Evolutionary conservation across 495 filamentous ascomycete species (phyloP).

Genomic region (Aspergillus sclerotioniger): DNA sequence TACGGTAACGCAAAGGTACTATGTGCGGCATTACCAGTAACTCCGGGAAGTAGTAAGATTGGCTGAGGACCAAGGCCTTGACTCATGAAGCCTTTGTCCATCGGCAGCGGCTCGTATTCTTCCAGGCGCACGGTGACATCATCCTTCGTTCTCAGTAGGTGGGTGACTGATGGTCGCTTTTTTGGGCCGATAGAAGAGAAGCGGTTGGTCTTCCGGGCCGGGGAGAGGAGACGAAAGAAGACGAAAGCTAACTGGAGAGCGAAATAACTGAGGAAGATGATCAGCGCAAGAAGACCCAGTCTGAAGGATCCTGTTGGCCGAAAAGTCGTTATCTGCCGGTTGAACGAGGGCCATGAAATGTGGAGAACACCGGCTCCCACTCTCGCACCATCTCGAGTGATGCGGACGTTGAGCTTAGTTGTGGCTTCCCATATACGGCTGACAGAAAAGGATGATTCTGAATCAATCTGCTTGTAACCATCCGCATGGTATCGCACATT

Average conservation of each 20-base stretch:
- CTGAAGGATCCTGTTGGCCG: constrained; percentile 15
- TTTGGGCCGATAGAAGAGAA: background rate
- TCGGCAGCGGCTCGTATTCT: constrained; percentile 4
- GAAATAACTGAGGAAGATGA: constrained; percentile 49
- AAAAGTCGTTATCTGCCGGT: constrained; percentile 56
- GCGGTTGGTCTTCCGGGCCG: constrained; percentile 7
- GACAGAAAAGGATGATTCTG: constrained; percentile 53
- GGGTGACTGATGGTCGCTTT: background rate
- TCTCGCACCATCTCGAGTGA: constrained; percentile 39
- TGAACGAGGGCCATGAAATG: constrained; percentile 54
- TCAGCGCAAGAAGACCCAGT: background rate
- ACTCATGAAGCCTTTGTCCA: background rate
- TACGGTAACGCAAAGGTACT: constrained; percentile 65
- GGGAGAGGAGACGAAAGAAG: constrained; percentile 55
- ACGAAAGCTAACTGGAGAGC: constrained; percentile 50
- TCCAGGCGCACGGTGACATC: background rate
- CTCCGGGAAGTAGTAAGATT: constrained; percentile 37
- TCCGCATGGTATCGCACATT: constrained; percentile 54
- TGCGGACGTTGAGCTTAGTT: constrained; percentile 59
- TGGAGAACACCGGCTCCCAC: constrained; percentile 60
- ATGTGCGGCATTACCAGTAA: constrained; percentile 64
- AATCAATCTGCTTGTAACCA: constrained; percentile 62
- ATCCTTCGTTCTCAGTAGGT: background rate
- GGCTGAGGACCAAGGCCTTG: background rate
- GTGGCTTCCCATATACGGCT: constrained; percentile 59